Percentiles rank a stretch among this genome's conserved stretches.
These are phyloP conservation scores for Teratosphaeriaceae sp. DNA, from an alignment of 2,329 filamentous ascomycete species.

Conservation along the genomic window DNA sequence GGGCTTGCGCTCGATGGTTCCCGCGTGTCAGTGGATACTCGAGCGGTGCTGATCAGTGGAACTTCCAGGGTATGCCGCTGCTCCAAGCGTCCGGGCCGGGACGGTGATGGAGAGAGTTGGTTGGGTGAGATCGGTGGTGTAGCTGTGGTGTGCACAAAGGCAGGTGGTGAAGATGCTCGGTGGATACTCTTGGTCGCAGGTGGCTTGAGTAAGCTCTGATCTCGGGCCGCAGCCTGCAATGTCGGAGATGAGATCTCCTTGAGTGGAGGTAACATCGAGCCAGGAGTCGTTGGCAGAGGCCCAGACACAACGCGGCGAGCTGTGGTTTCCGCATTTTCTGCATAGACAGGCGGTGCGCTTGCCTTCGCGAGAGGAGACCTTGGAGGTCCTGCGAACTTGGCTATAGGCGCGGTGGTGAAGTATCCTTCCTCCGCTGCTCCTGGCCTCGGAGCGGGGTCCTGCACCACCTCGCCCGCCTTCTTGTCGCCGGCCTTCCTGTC, in stretches of 20 bases:
- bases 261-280: constrained; percentile 20
- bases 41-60: constrained; percentile 59
- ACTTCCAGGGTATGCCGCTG: constrained; percentile 88
- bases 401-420: constrained; percentile 36
- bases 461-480: constrained; percentile 22
- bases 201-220: constrained; percentile 22
- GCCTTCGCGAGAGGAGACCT: constrained; percentile 21
- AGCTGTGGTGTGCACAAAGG: constrained; percentile 23
- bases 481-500: constrained; percentile 27
- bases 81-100: constrained; percentile 55
- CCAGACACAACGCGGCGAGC: constrained; percentile 14
- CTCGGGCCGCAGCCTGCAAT: not conserved
- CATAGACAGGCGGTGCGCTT: constrained; percentile 10
- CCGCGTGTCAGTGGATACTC: constrained; percentile 64
- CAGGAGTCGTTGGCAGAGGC: constrained; percentile 17
- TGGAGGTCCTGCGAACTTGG: constrained; percentile 28
- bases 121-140: constrained; percentile 50
- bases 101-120: constrained; percentile 31
- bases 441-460: constrained; percentile 18
- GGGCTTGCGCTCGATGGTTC: constrained; percentile 35
- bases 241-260: constrained; percentile 21
- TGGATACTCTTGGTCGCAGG: constrained; percentile 18
- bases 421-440: constrained; percentile 39
- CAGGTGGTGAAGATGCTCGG: constrained; percentile 32
- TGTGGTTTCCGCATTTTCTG: constrained; percentile 8